Conservation (phyloP, 2,329 filamentous ascomycete species). For the Talaromyces verruculosus region DNA sequence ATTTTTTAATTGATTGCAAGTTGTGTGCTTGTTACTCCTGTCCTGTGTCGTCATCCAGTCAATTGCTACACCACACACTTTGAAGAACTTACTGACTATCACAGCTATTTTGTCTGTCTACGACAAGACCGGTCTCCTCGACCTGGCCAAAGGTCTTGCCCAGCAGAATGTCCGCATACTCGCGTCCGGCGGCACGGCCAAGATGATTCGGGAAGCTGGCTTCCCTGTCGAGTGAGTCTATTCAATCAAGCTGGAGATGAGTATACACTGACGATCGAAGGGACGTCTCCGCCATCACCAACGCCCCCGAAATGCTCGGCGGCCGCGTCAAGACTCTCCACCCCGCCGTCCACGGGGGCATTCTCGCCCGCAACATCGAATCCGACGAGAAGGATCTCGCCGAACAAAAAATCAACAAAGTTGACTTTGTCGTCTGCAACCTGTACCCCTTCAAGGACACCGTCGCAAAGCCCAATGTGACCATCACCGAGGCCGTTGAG, state of each 20-base stretch:
- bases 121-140: constrained; percentile 94
- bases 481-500: constrained; percentile 92
- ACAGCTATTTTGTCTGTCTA: constrained; percentile 95
- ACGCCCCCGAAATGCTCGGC: constrained; percentile 93
- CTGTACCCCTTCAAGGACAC: constrained; percentile 99
- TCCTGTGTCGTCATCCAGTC: not conserved
- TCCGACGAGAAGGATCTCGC: constrained; percentile 96
- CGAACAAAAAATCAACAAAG: constrained; percentile 91
- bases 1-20: constrained; percentile 18
- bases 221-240: constrained; percentile 83
- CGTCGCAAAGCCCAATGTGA: constrained; percentile 94
- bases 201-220: constrained; percentile 93
- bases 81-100: not conserved
- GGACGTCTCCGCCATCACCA: constrained; percentile 96
- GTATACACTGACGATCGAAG: constrained; percentile 44
- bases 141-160: constrained; percentile 85
- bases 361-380: constrained; percentile 89
- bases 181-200: constrained; percentile 91
- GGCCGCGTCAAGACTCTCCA: constrained; percentile 94
- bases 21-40: not conserved
- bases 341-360: constrained; percentile 80
- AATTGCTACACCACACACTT: not conserved
- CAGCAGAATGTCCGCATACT: constrained; percentile 89
- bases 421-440: constrained; percentile 97
- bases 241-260: not conserved